phyloP scores from a whole-genome alignment of 257 asterid genomes.

The Cordia subcordata region DNA sequence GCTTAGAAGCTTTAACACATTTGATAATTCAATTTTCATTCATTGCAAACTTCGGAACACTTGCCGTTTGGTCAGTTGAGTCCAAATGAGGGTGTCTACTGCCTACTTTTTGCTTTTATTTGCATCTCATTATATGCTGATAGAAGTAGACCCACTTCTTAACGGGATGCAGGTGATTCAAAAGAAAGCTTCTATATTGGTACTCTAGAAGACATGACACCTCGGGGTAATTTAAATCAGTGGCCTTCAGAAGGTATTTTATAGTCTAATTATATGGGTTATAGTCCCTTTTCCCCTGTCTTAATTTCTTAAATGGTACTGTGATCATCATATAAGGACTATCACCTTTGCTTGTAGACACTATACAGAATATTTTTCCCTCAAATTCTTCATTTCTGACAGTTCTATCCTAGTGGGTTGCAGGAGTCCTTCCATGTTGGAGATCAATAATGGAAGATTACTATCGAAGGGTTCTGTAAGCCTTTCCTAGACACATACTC shows the following conservation, averaged over 20 bases:
- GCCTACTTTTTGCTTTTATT: too few species aligned
- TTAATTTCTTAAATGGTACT: neutral
- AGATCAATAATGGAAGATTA: slow-evolving; percentile 49
- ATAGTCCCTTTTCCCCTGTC: neutral
- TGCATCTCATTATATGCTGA: too few species aligned
- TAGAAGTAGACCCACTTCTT: neutral
- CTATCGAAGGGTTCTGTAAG: slow-evolving; percentile 42
- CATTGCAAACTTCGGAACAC: too few species aligned
- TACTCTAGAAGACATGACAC: slow-evolving; percentile 25
- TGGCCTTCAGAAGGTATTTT: slow-evolving; percentile 55
- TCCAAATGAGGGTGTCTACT: too few species aligned
- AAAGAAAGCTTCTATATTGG: slow-evolving; percentile 58
- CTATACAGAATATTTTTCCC: too few species aligned
- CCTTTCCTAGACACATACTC: neutral
- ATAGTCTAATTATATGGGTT: neutral
- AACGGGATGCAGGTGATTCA: slow-evolving; percentile 39
- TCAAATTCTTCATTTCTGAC: neutral
- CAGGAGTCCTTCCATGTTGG: slow-evolving; percentile 48
- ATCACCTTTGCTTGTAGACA: neutral
- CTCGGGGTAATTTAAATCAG: slow-evolving; percentile 35
- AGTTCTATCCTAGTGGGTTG: slow-evolving; percentile 2
- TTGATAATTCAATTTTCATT: too few species aligned
- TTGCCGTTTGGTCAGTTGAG: too few species aligned
- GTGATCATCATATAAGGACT: neutral
- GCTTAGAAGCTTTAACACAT: too few species aligned